These are phyloP conservation scores for Urochloa ruziziensis DNA, from an alignment of 176 grass and related monocot genomes.

Conservation along the genomic window DNA sequence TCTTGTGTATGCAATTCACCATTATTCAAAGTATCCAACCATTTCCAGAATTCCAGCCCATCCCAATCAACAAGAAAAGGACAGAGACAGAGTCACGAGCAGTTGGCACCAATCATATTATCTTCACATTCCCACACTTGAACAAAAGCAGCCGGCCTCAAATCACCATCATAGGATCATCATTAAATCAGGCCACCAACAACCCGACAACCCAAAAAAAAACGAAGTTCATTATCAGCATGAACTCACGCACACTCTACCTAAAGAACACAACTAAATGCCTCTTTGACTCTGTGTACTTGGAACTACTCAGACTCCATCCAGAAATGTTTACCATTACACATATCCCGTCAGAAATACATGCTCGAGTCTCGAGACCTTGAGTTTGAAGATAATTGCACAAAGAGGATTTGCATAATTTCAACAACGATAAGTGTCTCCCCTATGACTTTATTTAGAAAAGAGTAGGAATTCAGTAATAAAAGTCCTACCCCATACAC, in stretches of 20 bases:
- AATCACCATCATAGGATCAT: neutral
- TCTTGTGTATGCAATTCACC: neutral
- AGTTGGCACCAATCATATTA: neutral
- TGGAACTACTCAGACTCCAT: neutral
- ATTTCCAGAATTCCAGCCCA: neutral
- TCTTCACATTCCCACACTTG: neutral
- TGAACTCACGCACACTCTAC: neutral
- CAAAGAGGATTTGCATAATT: neutral
- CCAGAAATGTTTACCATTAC: neutral
- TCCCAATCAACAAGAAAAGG: conserved; percentile 2
- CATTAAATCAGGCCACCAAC: neutral
- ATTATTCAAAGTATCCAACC: neutral
- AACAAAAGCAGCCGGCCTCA: neutral
- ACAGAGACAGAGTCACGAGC: neutral
- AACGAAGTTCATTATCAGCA: neutral
- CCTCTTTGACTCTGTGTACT: neutral
- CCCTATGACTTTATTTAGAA: neutral
- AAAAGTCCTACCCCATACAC: neutral
- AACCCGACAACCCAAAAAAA: neutral
- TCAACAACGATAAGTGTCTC: neutral
- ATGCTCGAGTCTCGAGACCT: neutral
- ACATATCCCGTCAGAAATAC: neutral
- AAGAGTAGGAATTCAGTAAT: neutral
- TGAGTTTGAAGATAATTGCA: neutral
- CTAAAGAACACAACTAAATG: neutral